Base-by-base conservation (phyloP, 73 alveolate species). In the Tetrahymena elliotti region DNA sequence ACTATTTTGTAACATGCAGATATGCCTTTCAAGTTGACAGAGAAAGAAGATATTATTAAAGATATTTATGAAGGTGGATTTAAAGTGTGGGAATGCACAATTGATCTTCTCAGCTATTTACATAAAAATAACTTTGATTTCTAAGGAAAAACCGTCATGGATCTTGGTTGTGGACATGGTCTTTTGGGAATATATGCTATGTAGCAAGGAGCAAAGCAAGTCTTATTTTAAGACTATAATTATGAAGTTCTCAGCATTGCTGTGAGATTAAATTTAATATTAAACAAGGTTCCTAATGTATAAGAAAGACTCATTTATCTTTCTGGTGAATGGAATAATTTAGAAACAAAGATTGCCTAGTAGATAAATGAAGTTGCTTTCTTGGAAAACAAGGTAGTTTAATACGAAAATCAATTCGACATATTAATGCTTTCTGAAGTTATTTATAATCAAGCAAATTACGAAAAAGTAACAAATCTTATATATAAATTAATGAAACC, bases 141-240 rank as follows among this genome's bases (percentile, higher is more conserved):
- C 34, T 13, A 93, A 35, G 84, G 84, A 38, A 93, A 93, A 93
- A 39, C 82, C 20, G 95, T 94, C 15, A 84, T 94, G 83, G 96
- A 94, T 35, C 93, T 94, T 94, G 96, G 96, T 7, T 94, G 96
- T 84, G 96, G 96, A 33, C 93, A 84, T 38, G 96, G 96, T 33
- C 93, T 94, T 33, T 35, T 94, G 33, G 96, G 96, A 88, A 94
- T 94, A n/a, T 35, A 88, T 20, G 95, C 96, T 18, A 35, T 94
- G 83, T 52, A 94, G 93, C 27, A 94, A 40, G 93, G 93, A 94
- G 96, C 96, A 10, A 47, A 84, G 93, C 93, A 92, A 68, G 96
- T 94, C 33, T 47, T 68, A 16, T 94, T 94, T 39, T 53, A 94
- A 38, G 96, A 94, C 52, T 94, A 84, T 52, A 94, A 94, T 52